Base-by-base conservation (phyloP, 1,284 basidiomycete species). In the Trichosporon asahii region DNA sequence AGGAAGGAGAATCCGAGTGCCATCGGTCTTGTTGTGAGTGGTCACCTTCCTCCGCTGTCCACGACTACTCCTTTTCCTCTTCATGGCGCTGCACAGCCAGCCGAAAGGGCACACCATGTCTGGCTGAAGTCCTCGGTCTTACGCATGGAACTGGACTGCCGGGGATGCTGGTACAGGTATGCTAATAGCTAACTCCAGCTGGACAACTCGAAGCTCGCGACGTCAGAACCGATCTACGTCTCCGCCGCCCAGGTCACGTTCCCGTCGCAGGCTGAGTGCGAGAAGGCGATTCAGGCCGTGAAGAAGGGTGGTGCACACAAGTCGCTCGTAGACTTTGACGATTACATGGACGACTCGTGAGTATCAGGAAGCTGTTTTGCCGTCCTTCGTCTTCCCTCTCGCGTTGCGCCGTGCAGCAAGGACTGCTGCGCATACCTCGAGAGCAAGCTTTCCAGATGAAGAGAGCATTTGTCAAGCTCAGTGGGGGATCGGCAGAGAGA, bases 301-400 rank as follows among this genome's bases (percentile, higher is more conserved):
- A 66, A 76, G 35, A 69, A 74, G 11, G 69, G 73, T n/a, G 71
- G 73, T 15, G 69, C 77, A 31, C 78, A 81, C 65, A 23, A 60
- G 7, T 44, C 65, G 1, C 61, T 84, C 21, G 73, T 75, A 2
- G 84, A 85, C 65, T 80, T 82, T 67, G 84, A 85, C 71, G 82
- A 82, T 61, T 80, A 84, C 69, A 70, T 84, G 7, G 82, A 83
- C 66, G 80, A 84, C 65, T 71, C 79, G 73, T 81, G 74, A 70
- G 80, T 82, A 14, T 12, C 7, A 3, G 4, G 31, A 33, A 4
- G 31, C 31, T 9, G 31, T 33, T 3, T 8, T 14, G 9, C 0
- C 21, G 31, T 8, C 31, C 3, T 31, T 31, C 31, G 4, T 31
- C 31, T 31, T 31, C 31, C 31, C n/a, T n/a, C n/a, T n/a, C n/a